phyloP scores from a whole-genome alignment of 805 yeast species.

The Kluyveromyces nonfermentans region DNA sequence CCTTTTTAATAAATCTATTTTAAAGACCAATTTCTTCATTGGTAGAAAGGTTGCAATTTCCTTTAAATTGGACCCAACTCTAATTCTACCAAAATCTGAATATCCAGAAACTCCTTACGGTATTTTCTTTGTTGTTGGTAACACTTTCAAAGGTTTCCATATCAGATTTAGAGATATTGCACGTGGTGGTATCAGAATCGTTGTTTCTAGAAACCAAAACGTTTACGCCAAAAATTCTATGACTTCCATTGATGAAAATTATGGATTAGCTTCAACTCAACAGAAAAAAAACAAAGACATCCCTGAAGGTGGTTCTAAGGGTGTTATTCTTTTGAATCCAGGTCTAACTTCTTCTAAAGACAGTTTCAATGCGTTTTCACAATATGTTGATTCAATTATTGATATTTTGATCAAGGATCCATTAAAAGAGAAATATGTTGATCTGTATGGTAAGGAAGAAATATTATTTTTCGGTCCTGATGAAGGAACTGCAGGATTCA shows the following conservation, averaged over 20 bases:
- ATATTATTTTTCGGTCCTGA: conserved; percentile 98
- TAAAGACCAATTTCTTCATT: conserved; percentile 89
- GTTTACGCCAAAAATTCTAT: conserved; percentile 79
- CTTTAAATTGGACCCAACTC: conserved; percentile 79
- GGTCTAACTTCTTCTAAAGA: conserved; percentile 61
- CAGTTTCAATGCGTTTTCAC: conserved; percentile 79
- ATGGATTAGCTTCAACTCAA: conserved; percentile 90
- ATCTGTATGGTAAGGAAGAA: conserved; percentile 74
- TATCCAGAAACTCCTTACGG: conserved; percentile 92
- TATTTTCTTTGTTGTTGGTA: conserved; percentile 91
- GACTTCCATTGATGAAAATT: conserved; percentile 90
- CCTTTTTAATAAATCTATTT: conserved; percentile 73
- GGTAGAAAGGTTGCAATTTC: conserved; percentile 93
- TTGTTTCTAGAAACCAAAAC: conserved; percentile 75
- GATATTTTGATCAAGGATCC: conserved; percentile 79
- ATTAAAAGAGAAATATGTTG: conserved; percentile 74
- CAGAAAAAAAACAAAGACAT: conserved; percentile 96
- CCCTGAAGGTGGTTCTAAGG: conserved; percentile 98
- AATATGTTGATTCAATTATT: conserved; percentile 84
- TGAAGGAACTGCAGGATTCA: conserved; percentile 93
- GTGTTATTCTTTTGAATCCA: conserved; percentile 81
- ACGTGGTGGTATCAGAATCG: conserved; percentile 96
- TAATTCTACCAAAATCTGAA: conserved; percentile 68
- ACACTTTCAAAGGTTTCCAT: conserved; percentile 96
- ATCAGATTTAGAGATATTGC: conserved; percentile 95